These are phyloP conservation scores for Eimeria sp. DNA, from an alignment of 169 alveolate genomes.

Conservation along the genomic window DNA sequence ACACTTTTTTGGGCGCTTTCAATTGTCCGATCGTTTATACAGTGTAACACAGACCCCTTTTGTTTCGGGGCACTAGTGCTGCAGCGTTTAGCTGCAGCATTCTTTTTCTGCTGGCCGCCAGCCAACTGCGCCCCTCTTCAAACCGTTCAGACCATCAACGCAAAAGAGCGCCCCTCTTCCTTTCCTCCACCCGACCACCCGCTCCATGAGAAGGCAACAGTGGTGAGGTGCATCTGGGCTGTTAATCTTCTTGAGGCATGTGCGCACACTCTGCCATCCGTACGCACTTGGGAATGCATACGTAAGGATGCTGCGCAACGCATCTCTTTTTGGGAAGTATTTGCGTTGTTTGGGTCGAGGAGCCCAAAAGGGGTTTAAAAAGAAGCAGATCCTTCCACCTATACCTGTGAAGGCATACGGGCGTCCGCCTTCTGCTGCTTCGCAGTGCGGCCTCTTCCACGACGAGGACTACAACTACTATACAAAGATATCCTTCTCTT, in stretches of 20 bases:
- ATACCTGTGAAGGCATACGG: conserved; percentile 95
- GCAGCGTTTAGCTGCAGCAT: not conserved
- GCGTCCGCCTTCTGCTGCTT: conserved; percentile 93
- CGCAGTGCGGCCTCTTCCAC: conserved; percentile 92
- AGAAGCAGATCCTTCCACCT: conserved; percentile 90
- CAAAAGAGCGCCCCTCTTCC: not conserved
- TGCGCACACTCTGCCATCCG: not conserved
- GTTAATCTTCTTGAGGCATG: not conserved
- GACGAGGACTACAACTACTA: conserved; percentile 92
- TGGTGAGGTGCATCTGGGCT: not conserved
- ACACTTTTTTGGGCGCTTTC: not conserved
- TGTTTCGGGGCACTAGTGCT: not conserved
- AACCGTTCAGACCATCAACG: no score
- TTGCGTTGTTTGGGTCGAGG: conserved; percentile 75
- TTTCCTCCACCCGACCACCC: not conserved
- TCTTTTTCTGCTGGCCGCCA: not conserved
- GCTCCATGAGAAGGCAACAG: not conserved
- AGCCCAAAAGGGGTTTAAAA: conserved; percentile 86
- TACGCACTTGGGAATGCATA: not conserved
- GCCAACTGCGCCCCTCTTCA: not conserved
- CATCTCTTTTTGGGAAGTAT: conserved; percentile 81
- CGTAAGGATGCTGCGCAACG: conserved; percentile 80
- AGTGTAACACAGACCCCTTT: not conserved
- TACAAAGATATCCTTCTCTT: conserved; percentile 53
- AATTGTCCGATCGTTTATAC: not conserved